A percentile compares a stretch with the other conserved stretches of the same genome.
Conservation (phyloP, 441 rosid genomes). For the Macaranga tanarius region DNA sequence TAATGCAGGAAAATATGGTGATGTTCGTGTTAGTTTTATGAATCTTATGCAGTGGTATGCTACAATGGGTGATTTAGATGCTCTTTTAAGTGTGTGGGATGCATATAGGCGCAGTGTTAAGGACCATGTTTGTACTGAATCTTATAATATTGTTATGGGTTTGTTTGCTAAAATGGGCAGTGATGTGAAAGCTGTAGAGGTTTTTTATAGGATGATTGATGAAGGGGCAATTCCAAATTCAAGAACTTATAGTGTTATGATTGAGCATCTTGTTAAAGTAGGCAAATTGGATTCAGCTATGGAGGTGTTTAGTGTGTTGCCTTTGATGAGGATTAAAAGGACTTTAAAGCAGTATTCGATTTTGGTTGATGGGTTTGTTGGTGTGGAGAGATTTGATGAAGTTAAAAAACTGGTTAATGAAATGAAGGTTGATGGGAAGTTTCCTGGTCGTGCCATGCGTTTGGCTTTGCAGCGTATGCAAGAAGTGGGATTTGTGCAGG, state of each 20-base stretch:
- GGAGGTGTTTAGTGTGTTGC: slow-evolving; percentile 58
- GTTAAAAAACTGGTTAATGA: slow-evolving; percentile 57
- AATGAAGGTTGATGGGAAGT: slow-evolving; percentile 67
- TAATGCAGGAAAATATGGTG: slow-evolving; percentile 43
- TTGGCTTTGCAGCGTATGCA: slow-evolving; percentile 53
- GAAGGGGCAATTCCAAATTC: slow-evolving; percentile 81
- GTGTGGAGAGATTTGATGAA: slow-evolving; percentile 43
- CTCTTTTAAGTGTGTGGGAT: slow-evolving; percentile 58
- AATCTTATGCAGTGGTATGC: slow-evolving; percentile 68
- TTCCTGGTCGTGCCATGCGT: slow-evolving; percentile 59
- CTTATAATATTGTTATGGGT: slow-evolving; percentile 63
- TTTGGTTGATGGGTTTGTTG: slow-evolving; percentile 54
- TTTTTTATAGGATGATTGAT: slow-evolving; percentile 52
- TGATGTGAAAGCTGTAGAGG: slow-evolving; percentile 49
- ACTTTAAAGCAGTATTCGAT: slow-evolving; percentile 63
- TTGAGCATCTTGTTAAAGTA: slow-evolving; percentile 60
- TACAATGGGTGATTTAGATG: slow-evolving; percentile 48
- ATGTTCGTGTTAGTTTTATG: slow-evolving; percentile 59
- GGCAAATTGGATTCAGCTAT: slow-evolving; percentile 64
- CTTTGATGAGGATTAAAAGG: slow-evolving; percentile 75
- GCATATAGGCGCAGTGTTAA: slow-evolving; percentile 44
- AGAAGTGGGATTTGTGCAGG: slow-evolving; percentile 56
- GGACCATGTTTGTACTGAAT: slow-evolving; percentile 55
- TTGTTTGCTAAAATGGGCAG: slow-evolving; percentile 43
- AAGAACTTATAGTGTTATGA: slow-evolving; percentile 74